These are phyloP conservation scores for Plasmodium inui DNA, from an alignment of 169 alveolate genomes.

Conservation along the genomic window DNA sequence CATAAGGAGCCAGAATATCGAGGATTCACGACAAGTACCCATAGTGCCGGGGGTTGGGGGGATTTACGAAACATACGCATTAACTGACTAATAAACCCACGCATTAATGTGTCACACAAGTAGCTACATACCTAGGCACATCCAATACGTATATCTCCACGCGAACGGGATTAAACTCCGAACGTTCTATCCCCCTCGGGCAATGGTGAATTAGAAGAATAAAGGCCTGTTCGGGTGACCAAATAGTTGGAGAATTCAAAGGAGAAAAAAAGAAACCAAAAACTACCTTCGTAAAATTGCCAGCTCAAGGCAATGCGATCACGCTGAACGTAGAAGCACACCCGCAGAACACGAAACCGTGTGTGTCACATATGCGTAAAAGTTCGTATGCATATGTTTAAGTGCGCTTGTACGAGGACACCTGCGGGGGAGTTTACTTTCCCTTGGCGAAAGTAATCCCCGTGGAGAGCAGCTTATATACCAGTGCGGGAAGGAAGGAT, in stretches of 20 bases:
- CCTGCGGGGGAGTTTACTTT: neutral
- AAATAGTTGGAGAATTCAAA: neutral
- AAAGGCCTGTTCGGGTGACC: neutral
- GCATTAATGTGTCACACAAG: neutral
- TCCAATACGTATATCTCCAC: neutral
- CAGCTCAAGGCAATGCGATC: neutral
- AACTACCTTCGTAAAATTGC: neutral
- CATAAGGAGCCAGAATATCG: neutral
- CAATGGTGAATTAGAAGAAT: neutral
- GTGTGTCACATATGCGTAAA: neutral
- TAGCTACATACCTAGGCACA: neutral
- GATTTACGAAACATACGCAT: neutral
- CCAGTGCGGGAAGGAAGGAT: neutral
- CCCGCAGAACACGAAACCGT: neutral
- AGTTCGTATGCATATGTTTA: neutral
- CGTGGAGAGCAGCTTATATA: neutral
- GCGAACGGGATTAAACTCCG: neutral
- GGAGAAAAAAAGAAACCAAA: neutral
- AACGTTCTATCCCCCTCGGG: neutral
- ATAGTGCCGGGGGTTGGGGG: constrained; percentile 6
- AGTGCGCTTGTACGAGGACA: neutral
- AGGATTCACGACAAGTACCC: neutral
- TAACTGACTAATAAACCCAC: neutral
- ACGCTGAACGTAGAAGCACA: neutral
- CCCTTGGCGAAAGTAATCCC: neutral